Evolutionary conservation across 2,329 filamentous ascomycete species (phyloP), one percentile per base, ranked within the genome.

Genomic region (Colletotrichum tanaceti): DNA sequence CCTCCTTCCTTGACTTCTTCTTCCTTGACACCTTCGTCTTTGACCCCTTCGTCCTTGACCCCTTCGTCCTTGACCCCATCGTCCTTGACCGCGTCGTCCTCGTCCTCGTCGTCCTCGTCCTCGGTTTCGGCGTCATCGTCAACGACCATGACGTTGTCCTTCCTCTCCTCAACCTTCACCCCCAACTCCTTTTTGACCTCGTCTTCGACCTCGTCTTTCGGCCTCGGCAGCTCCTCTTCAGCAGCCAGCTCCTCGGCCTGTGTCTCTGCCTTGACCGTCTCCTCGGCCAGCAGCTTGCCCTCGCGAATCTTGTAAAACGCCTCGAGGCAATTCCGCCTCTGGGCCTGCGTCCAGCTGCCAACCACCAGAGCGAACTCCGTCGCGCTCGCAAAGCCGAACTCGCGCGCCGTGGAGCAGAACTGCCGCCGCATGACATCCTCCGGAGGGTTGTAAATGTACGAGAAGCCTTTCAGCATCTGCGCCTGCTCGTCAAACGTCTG

Each of bases 351-450:
- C 93, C 94, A 97, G 16, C 90, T 88, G 79, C 98, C 96, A 3
- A 98, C 94, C 16, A 94, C 89, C 44, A 98, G 82, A 4, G 94
- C 96, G 84, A 98, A 98, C 70, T 96, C 91, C 0, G 89, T 92
- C 1, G 91, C 90, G 76, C 88, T 90, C 1, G 85, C 82, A 76
- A 93, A 97, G 0, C 93, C 93, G 77, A 93, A 92, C 63, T 88
- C 88, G 74, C 85, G 86, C 1, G 94, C 93, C 93, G 98, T 97
- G 32, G 90, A 91, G 79, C 94, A 97, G 75, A 99, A 97, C 75
- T 98, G 94, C 20, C 95, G 86, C 60, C 86, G 85, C 79, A 89
- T 88, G 10, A 98, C 92, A 10, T 90, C 88, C 60, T 86, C 83
- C 0, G 93, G 91, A 0, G 95, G 95, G 46, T 91, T 88, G 75